These are phyloP conservation scores for Solidago caesia DNA, from an alignment of 129 eudicot species.

Conservation along the genomic window DNA sequence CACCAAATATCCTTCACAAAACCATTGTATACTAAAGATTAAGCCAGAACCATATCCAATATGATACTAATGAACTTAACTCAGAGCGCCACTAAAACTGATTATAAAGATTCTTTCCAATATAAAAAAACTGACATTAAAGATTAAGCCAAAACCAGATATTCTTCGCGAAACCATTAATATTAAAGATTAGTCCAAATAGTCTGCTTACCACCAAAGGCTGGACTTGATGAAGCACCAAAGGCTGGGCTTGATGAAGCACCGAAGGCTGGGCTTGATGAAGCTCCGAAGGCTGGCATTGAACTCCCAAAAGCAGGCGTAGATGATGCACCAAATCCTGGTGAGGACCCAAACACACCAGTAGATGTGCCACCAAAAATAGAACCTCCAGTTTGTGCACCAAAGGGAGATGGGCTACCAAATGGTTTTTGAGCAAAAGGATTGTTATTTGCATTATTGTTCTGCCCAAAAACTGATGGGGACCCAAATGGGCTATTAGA, in stretches of 20 bases:
- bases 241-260: slow-evolving; percentile 42
- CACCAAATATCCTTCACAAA: neutral
- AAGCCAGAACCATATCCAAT: slow-evolving; percentile 7
- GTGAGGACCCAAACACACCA: slow-evolving; percentile 88
- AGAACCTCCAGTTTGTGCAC: slow-evolving; percentile 83
- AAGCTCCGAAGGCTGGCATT: slow-evolving; percentile 63
- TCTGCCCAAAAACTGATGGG: slow-evolving; percentile 86
- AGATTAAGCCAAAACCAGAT: no score
- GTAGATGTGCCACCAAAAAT: slow-evolving; percentile 82
- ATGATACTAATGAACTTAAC: neutral
- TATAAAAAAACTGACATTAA: no score
- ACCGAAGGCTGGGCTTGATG: slow-evolving; percentile 32
- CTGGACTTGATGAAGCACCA: slow-evolving; percentile 51
- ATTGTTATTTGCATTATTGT: slow-evolving; percentile 58
- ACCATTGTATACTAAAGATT: neutral
- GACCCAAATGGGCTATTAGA: slow-evolving; percentile 86
- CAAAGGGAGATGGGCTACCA: slow-evolving; percentile 76
- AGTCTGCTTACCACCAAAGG: slow-evolving; percentile 60
- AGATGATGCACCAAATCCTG: slow-evolving; percentile 84
- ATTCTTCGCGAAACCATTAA: no score
- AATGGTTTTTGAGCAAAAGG: slow-evolving; percentile 88
- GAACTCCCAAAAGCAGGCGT: slow-evolving; percentile 78
- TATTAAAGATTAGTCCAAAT: no score
- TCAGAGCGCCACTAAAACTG: neutral
- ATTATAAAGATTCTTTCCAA: no score